A percentile compares a stretch with the other conserved stretches of the same genome.
Conservation (phyloP, 768 basidiomycete species). For the Podaxis mareebaensis region DNA sequence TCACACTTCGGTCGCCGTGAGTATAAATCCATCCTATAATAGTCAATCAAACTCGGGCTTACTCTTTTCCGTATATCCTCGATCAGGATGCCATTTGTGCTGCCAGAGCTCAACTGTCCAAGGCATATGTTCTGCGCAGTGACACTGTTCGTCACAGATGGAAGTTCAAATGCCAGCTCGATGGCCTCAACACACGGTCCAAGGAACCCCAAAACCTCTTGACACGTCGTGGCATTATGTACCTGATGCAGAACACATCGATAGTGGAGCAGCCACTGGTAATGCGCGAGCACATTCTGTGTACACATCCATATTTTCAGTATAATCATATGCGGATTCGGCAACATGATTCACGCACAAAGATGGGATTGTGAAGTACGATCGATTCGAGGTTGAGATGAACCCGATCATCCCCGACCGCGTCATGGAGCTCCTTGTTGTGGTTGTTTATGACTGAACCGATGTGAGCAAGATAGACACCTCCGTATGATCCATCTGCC, state of each 20-base stretch:
- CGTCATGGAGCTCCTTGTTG: slow-evolving; percentile 26
- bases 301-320: not conserved
- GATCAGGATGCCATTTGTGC: slow-evolving; percentile 20
- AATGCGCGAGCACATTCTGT: slow-evolving; percentile 30
- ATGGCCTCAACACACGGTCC: slow-evolving; percentile 29
- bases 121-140: slow-evolving; percentile 17
- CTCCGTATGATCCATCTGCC: slow-evolving; percentile 35
- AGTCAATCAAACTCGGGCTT: not conserved
- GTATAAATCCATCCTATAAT: not conserved
- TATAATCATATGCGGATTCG: not conserved
- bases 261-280: slow-evolving; percentile 29
- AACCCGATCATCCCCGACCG: slow-evolving; percentile 21
- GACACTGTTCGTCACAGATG: slow-evolving; percentile 14
- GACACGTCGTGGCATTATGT: slow-evolving; percentile 32
- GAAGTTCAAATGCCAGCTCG: slow-evolving; percentile 19
- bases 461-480: slow-evolving; percentile 35
- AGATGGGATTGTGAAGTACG: slow-evolving; percentile 31
- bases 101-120: slow-evolving; percentile 4
- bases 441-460: slow-evolving; percentile 35
- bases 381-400: slow-evolving; percentile 34
- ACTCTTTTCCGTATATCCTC: slow-evolving; percentile 23
- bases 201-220: slow-evolving; percentile 22
- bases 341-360: slow-evolving; percentile 13
- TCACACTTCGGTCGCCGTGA: slow-evolving; percentile 1
- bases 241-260: slow-evolving; percentile 27